Evolutionary conservation across 106 monocot species (phyloP).

Genomic region (Agapanthus africanus): DNA sequence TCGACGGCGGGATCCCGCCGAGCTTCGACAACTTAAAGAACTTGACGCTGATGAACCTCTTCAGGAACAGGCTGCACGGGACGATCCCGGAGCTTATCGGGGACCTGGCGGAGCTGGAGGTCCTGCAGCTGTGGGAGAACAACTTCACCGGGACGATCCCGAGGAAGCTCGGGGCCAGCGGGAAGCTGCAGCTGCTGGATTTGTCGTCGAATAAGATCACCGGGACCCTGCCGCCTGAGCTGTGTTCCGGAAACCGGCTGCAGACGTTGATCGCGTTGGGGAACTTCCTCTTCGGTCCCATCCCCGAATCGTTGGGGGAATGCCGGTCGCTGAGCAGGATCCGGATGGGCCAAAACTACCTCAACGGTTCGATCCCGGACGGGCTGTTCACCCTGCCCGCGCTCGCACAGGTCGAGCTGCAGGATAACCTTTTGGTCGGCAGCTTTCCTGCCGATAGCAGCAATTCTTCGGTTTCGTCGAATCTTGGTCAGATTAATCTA

Average conservation of each 20-base stretch:
- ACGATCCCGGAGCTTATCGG: conserved; percentile 43
- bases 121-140: conserved; percentile 62
- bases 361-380: conserved; percentile 61
- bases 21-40: conserved; percentile 36
- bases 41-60: conserved; percentile 49
- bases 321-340: conserved; percentile 57
- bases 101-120: conserved; percentile 33
- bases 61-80: conserved; percentile 51
- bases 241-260: conserved; percentile 49
- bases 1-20: conserved; percentile 52
- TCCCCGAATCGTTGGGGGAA: conserved; percentile 56
- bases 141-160: conserved; percentile 68
- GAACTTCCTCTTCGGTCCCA: conserved; percentile 65
- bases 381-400: conserved; percentile 46
- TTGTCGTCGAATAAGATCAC: conserved; percentile 52
- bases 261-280: conserved; percentile 59
- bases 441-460: conserved; percentile 44
- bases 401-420: conserved; percentile 67
- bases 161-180: conserved; percentile 35
- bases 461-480: conserved; percentile 13
- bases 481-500: conserved; percentile 68
- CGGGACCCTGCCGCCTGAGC: conserved; percentile 39
- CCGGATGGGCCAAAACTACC: conserved; percentile 73
- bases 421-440: conserved; percentile 70
- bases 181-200: conserved; percentile 45